Percentiles rank a stretch among this genome's conserved stretches.
These are phyloP conservation scores for Acmispon strigosus DNA, from an alignment of 306 rosid species.

Conservation along the genomic window DNA sequence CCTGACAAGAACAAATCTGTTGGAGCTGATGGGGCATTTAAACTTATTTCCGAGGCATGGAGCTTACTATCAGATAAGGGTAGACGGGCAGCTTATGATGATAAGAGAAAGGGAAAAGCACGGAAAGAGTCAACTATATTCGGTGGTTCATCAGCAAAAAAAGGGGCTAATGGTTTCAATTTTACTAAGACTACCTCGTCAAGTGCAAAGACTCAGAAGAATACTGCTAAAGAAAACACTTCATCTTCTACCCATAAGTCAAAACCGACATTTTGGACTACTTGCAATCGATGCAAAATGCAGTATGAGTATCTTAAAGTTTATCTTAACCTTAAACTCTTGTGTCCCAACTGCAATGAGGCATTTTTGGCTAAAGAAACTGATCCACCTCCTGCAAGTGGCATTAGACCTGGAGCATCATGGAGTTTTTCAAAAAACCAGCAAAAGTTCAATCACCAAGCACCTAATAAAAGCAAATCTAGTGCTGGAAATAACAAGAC, in stretches of 20 bases:
- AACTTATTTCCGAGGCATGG: constrained; percentile 87
- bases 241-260: constrained; percentile 54
- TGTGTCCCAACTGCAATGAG: constrained; percentile 89
- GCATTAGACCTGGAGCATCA: constrained; percentile 44
- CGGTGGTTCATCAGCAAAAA: constrained; percentile 41
- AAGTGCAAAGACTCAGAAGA: constrained; percentile 36
- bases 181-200: constrained; percentile 37
- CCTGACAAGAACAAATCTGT: constrained; percentile 91
- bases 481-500: constrained; percentile 37
- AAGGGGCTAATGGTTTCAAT: constrained; percentile 50
- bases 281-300: constrained; percentile 83
- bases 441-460: constrained; percentile 32
- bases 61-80: constrained; percentile 71
- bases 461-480: constrained; percentile 31
- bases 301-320: constrained; percentile 89
- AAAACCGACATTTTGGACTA: constrained; percentile 87
- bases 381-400: constrained; percentile 64
- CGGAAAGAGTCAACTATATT: constrained; percentile 34
- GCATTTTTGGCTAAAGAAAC: constrained; percentile 80
- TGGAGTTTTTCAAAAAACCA: constrained; percentile 49
- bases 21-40: constrained; percentile 90
- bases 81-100: constrained; percentile 53
- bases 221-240: constrained; percentile 36
- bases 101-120: constrained; percentile 42
- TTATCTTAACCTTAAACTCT: constrained; percentile 80